A percentile compares a stretch with the other conserved stretches of the same genome.
These are phyloP conservation scores for Glycine tomentella DNA, from an alignment of 306 rosid species.

Conservation along the genomic window DNA sequence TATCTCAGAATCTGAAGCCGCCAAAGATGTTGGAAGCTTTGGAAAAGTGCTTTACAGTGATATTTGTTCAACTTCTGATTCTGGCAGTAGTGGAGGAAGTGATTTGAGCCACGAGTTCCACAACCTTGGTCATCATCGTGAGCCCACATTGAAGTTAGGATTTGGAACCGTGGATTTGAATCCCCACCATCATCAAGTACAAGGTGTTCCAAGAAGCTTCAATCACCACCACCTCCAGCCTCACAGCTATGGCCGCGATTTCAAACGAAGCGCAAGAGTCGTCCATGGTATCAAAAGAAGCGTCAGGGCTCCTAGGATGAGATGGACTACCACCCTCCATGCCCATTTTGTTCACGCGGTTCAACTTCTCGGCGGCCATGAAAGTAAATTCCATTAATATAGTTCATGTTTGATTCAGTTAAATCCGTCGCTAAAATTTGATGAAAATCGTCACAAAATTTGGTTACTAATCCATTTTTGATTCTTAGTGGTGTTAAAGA, in stretches of 20 bases:
- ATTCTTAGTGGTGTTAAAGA: not conserved
- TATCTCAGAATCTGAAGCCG: constrained; percentile 41
- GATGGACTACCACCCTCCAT: constrained; percentile 98
- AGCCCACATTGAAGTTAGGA: constrained; percentile 74
- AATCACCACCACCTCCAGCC: constrained; percentile 53
- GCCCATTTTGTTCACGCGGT: constrained; percentile 98
- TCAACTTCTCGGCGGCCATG: constrained; percentile 98
- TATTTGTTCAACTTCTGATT: constrained; percentile 70
- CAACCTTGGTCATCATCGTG: constrained; percentile 20
- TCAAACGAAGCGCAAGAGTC: constrained; percentile 67
- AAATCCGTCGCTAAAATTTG: not conserved
- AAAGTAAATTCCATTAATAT: constrained; percentile 61
- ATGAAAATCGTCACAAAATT: not conserved
- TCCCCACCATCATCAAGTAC: constrained; percentile 37
- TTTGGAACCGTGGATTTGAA: constrained; percentile 52
- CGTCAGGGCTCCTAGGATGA: constrained; percentile 93
- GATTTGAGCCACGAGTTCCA: constrained; percentile 73
- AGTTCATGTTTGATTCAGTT: not conserved
- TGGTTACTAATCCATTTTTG: not conserved
- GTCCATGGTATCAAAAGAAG: constrained; percentile 67
- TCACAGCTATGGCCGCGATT: constrained; percentile 74
- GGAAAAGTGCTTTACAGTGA: constrained; percentile 48
- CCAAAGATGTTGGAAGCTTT: constrained; percentile 44
- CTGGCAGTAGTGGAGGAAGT: constrained; percentile 75
- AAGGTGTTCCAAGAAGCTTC: constrained; percentile 51